phyloP scores from a whole-genome alignment of 352 stramenopile genomes.

The Phytophthora palmivora region DNA sequence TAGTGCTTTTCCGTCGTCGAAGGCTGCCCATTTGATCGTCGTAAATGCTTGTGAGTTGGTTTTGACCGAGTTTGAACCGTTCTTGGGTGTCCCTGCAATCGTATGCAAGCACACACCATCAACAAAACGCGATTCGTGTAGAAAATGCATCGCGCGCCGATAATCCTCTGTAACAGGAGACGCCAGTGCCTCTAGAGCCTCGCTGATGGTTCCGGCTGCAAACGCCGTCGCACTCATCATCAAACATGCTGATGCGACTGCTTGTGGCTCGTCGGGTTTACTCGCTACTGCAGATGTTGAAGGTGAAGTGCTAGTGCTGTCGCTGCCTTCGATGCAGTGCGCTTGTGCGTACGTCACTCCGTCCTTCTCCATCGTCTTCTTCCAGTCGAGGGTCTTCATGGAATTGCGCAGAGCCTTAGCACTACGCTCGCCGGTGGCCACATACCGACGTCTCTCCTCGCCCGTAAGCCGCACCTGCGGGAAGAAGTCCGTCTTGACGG shows the following conservation, averaged over 20 bases:
- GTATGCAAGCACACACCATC: slow-evolving; percentile 69
- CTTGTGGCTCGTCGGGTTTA: slow-evolving; percentile 7
- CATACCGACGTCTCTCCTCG: slow-evolving; percentile 58
- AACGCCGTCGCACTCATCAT: slow-evolving; percentile 69
- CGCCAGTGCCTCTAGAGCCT: slow-evolving; percentile 71
- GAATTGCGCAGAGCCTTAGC: slow-evolving; percentile 49
- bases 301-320: slow-evolving; percentile 1
- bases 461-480: slow-evolving; percentile 55
- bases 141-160: slow-evolving; percentile 67
- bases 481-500: slow-evolving; percentile 77
- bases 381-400: slow-evolving; percentile 66
- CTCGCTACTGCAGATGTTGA: slow-evolving; percentile 8
- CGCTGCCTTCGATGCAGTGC: slow-evolving; percentile 57
- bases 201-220: slow-evolving; percentile 61
- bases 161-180: slow-evolving; percentile 75
- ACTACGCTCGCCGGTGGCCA: slow-evolving; percentile 47
- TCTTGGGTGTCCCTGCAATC: slow-evolving; percentile 34
- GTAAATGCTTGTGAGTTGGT: slow-evolving; percentile 57
- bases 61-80: background rate
- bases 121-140: slow-evolving; percentile 65
- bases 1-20: slow-evolving; percentile 51
- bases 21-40: slow-evolving; percentile 82
- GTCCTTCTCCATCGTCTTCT: slow-evolving; percentile 58
- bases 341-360: slow-evolving; percentile 71
- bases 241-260: slow-evolving; percentile 49